Base-by-base conservation (phyloP, 345 rosid genomes). In the Salix viminalis region DNA sequence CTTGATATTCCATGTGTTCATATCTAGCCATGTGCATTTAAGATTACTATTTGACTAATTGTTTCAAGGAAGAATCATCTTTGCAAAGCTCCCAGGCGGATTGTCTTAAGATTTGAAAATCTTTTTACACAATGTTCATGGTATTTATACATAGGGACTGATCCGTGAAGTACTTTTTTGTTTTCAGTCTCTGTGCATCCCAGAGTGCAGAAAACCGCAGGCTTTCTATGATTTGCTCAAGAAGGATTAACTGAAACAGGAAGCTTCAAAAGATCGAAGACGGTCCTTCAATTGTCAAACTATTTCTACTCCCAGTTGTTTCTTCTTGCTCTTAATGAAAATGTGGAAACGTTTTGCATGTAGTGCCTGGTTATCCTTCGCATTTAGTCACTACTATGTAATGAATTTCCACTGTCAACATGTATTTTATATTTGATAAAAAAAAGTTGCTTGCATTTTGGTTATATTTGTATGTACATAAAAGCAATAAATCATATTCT, bases 211-310 rank as follows among this genome's bases (percentile, higher is more conserved):
- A 80, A 90, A 69, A 82, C 92, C 94, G 0, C 73, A 83, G 70
- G 83, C 87, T 16, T 87, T 80, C 85, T 86, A 86, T 71, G 90
- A 89, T 84, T 75, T 90, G 79, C 86, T 90, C 41, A 66, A 69
- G 30, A 48, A 82, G 39, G 73, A 77, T n/a, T 76, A 67, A 60
- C 41, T 30, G 41, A 5, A 71, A 19, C 56, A 19, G 36, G 24
- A 50, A 39, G 56, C 19, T n/a, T 30, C 24, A 32, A 2, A 30
- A 56, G 14, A 41, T 19, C 15, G 39, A 67, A 36, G 70, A 67
- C 0, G 14, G 24, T 19, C 62, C 10, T 8, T 10, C 62, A 58
- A n/a, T 58, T n/a, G 28, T 58, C 62, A 9, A n/a, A 23, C 28
- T 58, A 24, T 24, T 58, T n/a, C 62, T 10, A n/a, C 28, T 7